Evolutionary conservation across 805 yeast species (phyloP).

Genomic region (Starmerella sp.): DNA sequence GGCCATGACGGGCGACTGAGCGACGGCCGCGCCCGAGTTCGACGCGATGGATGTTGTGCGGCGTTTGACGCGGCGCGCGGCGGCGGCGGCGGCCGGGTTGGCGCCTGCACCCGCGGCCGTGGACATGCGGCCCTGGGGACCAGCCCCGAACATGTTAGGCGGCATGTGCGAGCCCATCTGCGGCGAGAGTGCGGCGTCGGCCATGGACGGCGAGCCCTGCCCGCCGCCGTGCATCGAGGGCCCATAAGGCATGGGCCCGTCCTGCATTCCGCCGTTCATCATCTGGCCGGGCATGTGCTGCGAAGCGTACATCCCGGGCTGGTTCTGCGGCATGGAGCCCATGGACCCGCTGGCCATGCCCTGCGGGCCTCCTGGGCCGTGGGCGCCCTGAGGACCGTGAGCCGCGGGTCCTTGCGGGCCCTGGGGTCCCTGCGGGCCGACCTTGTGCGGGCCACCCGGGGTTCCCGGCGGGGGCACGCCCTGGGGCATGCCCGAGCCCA

Average conservation of each 20-base stretch:
- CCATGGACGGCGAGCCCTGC: background rate
- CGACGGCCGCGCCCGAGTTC: background rate
- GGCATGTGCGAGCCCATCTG: conserved; percentile 1
- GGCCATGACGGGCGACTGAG: background rate
- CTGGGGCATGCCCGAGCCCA: conserved; percentile 2
- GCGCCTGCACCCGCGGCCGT: background rate
- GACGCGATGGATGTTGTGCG: background rate
- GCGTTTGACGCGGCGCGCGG: background rate
- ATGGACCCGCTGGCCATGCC: background rate
- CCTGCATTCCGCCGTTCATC: background rate
- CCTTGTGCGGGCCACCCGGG: background rate
- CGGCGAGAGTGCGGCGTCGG: background rate
- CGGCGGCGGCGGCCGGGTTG: background rate
- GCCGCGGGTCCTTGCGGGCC: background rate
- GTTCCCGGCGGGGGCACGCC: background rate
- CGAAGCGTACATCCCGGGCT: background rate
- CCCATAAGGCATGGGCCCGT: background rate
- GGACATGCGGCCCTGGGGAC: background rate
- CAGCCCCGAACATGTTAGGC: background rate
- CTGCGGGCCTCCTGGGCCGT: background rate
- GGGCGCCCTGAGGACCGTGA: background rate
- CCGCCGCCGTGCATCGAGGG: background rate
- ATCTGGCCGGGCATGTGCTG: conserved; percentile 1
- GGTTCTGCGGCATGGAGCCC: background rate
- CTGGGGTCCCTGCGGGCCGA: background rate